phyloP scores from a whole-genome alignment of 495 filamentous ascomycete genomes.

The Penicillium ucsense region DNA sequence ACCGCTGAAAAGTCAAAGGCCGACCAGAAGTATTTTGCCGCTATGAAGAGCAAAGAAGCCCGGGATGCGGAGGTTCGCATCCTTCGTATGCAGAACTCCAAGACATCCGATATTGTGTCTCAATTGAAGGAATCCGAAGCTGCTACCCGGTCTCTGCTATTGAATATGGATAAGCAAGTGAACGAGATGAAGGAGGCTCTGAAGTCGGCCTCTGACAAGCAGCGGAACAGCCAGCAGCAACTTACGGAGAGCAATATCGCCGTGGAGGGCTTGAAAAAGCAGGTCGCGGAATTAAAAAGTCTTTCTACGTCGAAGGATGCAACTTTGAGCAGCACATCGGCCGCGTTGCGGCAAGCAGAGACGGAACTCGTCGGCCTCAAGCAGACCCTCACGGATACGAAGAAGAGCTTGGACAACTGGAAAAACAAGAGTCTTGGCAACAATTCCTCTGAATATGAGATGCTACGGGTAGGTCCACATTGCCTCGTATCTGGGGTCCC shows the following conservation, averaged over 20 bases:
- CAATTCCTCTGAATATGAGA: conserved; percentile 70
- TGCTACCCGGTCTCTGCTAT: conserved; percentile 48
- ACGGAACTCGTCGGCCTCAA: conserved; percentile 63
- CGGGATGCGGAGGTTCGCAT: conserved; percentile 66
- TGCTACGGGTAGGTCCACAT: conserved; percentile 60
- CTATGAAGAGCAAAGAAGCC: conserved; percentile 86
- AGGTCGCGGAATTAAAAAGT: conserved; percentile 65
- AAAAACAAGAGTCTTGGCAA: conserved; percentile 71
- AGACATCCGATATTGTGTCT: conserved; percentile 86
- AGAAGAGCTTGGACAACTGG: conserved; percentile 71
- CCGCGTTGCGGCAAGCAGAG: conserved; percentile 60
- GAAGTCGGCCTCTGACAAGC: conserved; percentile 52
- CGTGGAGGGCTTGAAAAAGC: conserved; percentile 62
- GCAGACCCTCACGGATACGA: conserved; percentile 60
- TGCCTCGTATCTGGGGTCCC: background rate
- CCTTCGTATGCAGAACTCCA: conserved; percentile 69
- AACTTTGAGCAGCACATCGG: conserved; percentile 37
- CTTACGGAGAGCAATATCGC: conserved; percentile 55
- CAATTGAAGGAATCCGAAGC: conserved; percentile 84
- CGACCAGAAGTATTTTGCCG: conserved; percentile 93
- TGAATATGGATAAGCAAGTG: conserved; percentile 82
- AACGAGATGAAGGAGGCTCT: conserved; percentile 71
- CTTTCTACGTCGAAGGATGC: conserved; percentile 66
- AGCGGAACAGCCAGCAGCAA: conserved; percentile 61
- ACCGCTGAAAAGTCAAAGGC: conserved; percentile 89